phyloP scores from a whole-genome alignment of 345 rosid genomes.

The Dimocarpus longan region DNA sequence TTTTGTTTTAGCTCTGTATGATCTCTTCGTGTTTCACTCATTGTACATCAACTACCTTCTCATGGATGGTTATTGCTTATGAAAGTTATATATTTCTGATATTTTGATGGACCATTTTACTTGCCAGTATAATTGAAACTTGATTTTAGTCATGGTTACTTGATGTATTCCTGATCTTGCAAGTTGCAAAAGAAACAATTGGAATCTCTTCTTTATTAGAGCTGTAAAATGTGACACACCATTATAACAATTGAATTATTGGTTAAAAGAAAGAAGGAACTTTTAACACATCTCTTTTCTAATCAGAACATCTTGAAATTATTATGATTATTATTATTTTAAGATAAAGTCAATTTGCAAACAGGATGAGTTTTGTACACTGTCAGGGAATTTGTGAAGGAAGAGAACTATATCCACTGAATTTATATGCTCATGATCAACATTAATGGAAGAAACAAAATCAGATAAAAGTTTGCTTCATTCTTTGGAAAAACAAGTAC shows the following conservation, averaged over 20 bases:
- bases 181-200: not conserved
- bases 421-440: not conserved
- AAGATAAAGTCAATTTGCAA: too few species aligned
- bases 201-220: not conserved
- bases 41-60: slow-evolving; percentile 12
- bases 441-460: not conserved
- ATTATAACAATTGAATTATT: too few species aligned
- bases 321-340: too few species aligned
- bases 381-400: not conserved
- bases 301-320: too few species aligned
- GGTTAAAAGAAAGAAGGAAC: not conserved
- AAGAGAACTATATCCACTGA: not conserved
- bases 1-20: slow-evolving; percentile 3
- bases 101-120: not conserved
- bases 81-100: slow-evolving; percentile 1
- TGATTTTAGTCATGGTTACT: not conserved
- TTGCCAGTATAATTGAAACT: not conserved
- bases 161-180: too few species aligned
- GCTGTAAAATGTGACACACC: not conserved
- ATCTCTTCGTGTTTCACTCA: not conserved
- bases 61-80: slow-evolving; percentile 2
- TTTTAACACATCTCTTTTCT: too few species aligned
- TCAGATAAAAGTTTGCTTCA: not conserved
- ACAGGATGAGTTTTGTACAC: too few species aligned
- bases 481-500: not conserved